A percentile compares a stretch with the other conserved stretches of the same genome.
Conservation (phyloP, 352 stramenopile species). For the Aphanomyces astaci region DNA sequence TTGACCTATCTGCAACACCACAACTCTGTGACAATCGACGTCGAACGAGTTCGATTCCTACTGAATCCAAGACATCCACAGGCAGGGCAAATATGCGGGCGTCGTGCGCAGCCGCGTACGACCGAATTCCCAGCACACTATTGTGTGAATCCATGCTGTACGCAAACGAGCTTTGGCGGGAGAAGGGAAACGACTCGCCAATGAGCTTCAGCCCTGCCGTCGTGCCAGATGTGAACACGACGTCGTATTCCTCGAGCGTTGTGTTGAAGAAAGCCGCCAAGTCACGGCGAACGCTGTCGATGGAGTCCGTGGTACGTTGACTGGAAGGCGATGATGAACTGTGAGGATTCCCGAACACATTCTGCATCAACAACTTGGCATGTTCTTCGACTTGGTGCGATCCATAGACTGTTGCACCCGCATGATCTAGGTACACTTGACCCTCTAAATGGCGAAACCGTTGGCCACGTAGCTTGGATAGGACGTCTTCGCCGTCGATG, state of each 20-base stretch:
- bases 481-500: neutral
- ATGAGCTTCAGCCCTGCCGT: slow-evolving; percentile 76
- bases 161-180: slow-evolving; percentile 38
- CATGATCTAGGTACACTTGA: slow-evolving; percentile 73
- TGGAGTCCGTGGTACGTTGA: slow-evolving; percentile 33
- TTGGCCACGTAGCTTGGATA: neutral
- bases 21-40: neutral
- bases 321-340: slow-evolving; percentile 33
- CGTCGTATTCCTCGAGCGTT: slow-evolving; percentile 53
- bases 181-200: slow-evolving; percentile 75
- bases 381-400: slow-evolving; percentile 46
- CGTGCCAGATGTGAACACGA: slow-evolving; percentile 81
- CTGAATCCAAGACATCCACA: slow-evolving; percentile 34
- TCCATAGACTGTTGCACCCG: slow-evolving; percentile 71
- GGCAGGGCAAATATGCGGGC: slow-evolving; percentile 31
- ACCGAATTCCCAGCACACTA: slow-evolving; percentile 58
- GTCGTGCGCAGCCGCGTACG: slow-evolving; percentile 31
- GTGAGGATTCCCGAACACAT: slow-evolving; percentile 62
- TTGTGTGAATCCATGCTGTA: slow-evolving; percentile 64
- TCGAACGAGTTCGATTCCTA: slow-evolving; percentile 18
- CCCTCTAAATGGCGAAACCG: slow-evolving; percentile 13
- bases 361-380: slow-evolving; percentile 40
- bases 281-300: slow-evolving; percentile 42
- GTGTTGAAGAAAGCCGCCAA: slow-evolving; percentile 63
- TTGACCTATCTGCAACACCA: neutral